Conservation (phyloP, 129 eudicot genomes). For the Flaveria robusta region DNA sequence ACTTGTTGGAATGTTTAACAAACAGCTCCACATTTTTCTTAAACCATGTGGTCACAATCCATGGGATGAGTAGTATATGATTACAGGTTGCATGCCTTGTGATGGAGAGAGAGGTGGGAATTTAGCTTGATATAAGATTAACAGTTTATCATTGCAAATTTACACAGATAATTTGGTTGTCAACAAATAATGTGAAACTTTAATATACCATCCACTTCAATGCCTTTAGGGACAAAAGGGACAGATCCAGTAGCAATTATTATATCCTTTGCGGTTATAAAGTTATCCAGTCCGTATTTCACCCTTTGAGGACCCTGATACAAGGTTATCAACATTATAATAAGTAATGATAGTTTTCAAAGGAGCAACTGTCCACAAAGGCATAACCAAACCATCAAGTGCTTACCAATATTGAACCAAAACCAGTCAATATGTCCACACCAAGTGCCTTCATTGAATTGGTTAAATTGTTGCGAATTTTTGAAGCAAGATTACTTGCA, state of each 20-base stretch:
- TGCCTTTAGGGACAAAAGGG: conserved; percentile 88
- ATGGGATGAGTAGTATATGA: not conserved
- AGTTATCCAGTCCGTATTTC: conserved; percentile 59
- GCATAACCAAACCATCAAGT: not conserved
- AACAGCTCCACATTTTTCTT: not conserved
- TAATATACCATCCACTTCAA: conserved; percentile 83
- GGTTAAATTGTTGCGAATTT: conserved; percentile 75
- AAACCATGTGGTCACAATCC: not conserved
- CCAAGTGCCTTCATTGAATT: conserved; percentile 81
- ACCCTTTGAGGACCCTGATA: conserved; percentile 91
- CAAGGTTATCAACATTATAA: conserved; percentile 19
- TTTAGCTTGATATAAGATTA: conserved; percentile 14
- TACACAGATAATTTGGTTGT: conserved; percentile 5
- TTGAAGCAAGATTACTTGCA: conserved; percentile 87
- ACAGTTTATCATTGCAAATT: not conserved
- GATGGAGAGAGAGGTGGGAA: not conserved
- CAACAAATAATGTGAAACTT: not conserved
- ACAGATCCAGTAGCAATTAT: conserved; percentile 96
- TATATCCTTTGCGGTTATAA: conserved; percentile 75
- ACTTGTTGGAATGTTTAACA: not conserved
- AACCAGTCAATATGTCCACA: conserved; percentile 89
- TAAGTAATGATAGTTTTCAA: not conserved
- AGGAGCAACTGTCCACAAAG: conserved; percentile 3
- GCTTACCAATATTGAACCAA: conserved; percentile 78
- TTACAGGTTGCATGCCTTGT: conserved; percentile 3